phyloP scores from a whole-genome alignment of 1,284 basidiomycete genomes.

The Boletus sp. region DNA sequence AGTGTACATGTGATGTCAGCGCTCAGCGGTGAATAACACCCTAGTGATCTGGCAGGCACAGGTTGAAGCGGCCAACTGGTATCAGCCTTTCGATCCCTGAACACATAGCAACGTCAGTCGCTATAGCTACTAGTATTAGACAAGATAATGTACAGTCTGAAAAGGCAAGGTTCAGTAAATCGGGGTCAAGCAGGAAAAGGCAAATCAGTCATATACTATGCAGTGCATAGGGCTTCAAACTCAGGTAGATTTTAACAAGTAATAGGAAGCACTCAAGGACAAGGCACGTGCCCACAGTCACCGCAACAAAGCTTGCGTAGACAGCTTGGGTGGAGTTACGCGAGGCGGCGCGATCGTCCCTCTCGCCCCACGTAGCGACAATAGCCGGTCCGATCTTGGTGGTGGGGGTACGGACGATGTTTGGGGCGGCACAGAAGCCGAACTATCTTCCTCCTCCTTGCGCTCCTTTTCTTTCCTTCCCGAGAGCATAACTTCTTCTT shows the following conservation, averaged over 20 bases:
- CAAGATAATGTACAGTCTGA: not conserved
- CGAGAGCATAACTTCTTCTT: constrained; percentile 13
- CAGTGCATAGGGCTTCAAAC: too few relatives aligned
- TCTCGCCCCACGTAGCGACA: constrained; percentile 17
- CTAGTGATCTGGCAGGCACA: too few relatives aligned
- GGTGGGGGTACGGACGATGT: constrained; percentile 11
- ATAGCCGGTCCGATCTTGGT: constrained; percentile 23
- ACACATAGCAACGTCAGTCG: too few relatives aligned
- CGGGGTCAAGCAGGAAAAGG: too few relatives aligned
- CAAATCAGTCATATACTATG: too few relatives aligned
- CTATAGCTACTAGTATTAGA: too few relatives aligned
- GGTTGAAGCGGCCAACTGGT: too few relatives aligned
- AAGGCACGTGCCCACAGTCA: not conserved
- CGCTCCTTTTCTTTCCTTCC: constrained; percentile 15
- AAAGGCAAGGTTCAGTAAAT: too few relatives aligned
- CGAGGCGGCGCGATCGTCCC: constrained; percentile 20
- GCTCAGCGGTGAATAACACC: not conserved
- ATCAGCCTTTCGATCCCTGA: too few relatives aligned
- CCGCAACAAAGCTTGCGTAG: constrained; percentile 7
- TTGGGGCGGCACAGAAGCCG: not conserved
- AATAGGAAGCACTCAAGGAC: not conserved
- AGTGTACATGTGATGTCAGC: too few relatives aligned
- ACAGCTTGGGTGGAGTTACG: not conserved
- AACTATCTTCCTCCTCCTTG: constrained; percentile 1
- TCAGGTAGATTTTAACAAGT: not conserved